Percentiles rank a stretch among this genome's conserved stretches.
These are phyloP conservation scores for Fusarium heterosporum DNA, from an alignment of 2,329 filamentous ascomycete species.

Conservation along the genomic window DNA sequence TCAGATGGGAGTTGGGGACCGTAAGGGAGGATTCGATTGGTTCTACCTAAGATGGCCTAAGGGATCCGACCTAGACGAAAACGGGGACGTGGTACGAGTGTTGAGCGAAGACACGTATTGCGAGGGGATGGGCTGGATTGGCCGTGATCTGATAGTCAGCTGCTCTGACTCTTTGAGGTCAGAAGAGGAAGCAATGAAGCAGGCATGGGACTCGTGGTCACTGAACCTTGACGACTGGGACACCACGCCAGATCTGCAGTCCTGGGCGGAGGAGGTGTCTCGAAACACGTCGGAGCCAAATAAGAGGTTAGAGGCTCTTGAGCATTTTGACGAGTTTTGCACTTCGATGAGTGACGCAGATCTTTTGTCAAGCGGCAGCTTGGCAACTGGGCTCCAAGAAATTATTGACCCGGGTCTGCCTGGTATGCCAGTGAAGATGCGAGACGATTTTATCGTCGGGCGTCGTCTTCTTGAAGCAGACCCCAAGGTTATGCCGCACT, in stretches of 20 bases:
- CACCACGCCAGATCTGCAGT: constrained; percentile 53
- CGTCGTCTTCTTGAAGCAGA: constrained; percentile 62
- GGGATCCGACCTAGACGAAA: constrained; percentile 74
- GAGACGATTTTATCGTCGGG: constrained; percentile 65
- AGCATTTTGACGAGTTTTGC: constrained; percentile 64
- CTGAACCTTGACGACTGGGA: constrained; percentile 72
- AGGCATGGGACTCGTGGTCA: constrained; percentile 76
- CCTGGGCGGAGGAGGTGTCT: constrained; percentile 53
- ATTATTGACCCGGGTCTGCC: constrained; percentile 73
- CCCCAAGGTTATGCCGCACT: constrained; percentile 48
- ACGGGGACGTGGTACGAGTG: constrained; percentile 78
- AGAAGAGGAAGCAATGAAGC: constrained; percentile 72
- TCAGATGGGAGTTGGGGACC: constrained; percentile 91
- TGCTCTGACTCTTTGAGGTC: constrained; percentile 54
- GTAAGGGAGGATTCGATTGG: constrained; percentile 91
- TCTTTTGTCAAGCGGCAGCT: constrained; percentile 63
- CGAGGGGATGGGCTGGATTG: constrained; percentile 81
- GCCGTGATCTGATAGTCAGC: constrained; percentile 66
- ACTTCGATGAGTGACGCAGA: constrained; percentile 76
- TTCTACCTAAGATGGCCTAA: constrained; percentile 82
- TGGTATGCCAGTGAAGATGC: constrained; percentile 59
- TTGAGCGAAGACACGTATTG: constrained; percentile 84
- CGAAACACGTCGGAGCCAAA: constrained; percentile 20
- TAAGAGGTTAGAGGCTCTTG: constrained; percentile 55
- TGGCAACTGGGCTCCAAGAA: constrained; percentile 60